Base-by-base conservation (phyloP, 495 filamentous ascomycete genomes). In the Aspergillus steynii region DNA sequence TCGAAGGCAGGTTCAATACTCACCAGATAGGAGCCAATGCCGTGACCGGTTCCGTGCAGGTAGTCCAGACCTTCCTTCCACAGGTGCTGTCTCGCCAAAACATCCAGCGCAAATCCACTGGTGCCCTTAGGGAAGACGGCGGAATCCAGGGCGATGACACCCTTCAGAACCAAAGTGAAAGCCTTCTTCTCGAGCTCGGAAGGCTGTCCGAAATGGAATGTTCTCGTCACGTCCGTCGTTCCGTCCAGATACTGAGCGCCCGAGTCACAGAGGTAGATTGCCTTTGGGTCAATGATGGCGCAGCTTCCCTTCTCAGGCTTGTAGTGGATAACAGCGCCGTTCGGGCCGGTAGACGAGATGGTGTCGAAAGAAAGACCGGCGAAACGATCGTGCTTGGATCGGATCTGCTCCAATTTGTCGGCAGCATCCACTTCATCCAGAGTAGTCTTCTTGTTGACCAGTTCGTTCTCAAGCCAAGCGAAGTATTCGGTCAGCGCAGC, bases 291-390 rank as follows among this genome's bases (percentile, higher is more conserved):
- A 64, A 99, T 91, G 47, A 83, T 81, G 45, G 91, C 82, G 75
- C 96, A 98, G 61, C 79, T 85, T 55, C 91, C 91, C 55, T 83
- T 83, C 67, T 96, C 90, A 0, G 96, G 96, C 67, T 92, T 94
- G 78, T 99, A 99, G 73, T 99, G 96, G 51, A 99, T 98, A 20
- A 99, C 86, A 2, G 96, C 96, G 37, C 93, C 95, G 77, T 99
- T 98, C 26, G 95, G 77, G 5, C 96, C 96, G 1, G 92, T 96
- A 0, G 93, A 96, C 10, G 95, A 98, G 63, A 99, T 98, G 4
- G 96, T 97, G 64, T 91, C 87, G 66, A 99, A 99, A 4, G 93
- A 97, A 8, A 98, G 82, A 27, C 96, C 96, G 53, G 90, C 92
- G 71, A 93, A 98, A 59, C 90, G 80, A 50, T 92, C 83, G 29